Evolutionary conservation across 169 alveolate species (phyloP).

Genomic region (Eimeria necatrix): DNA sequence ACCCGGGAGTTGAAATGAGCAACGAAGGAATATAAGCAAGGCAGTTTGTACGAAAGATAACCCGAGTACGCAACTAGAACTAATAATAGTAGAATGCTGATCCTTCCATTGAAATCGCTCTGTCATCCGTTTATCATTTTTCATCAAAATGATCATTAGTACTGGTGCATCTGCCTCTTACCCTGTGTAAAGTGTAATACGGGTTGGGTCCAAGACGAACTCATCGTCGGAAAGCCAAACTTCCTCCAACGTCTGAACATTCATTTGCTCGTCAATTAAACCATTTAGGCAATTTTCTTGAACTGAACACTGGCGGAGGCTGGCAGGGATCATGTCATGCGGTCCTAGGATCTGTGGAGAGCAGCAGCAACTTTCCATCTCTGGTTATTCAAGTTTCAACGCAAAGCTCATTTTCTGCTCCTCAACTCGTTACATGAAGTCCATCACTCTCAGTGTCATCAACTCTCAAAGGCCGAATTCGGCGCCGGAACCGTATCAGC

Average conservation of each 20-base stretch:
- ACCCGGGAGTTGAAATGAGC: too few species aligned
- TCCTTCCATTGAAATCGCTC: too few species aligned
- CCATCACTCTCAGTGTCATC: conserved; percentile 69
- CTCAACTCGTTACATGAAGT: neutral
- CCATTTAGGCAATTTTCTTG: neutral
- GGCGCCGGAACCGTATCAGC: conserved; percentile 5
- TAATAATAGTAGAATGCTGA: too few species aligned
- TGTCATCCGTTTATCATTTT: too few species aligned
- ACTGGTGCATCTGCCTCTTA: too few species aligned
- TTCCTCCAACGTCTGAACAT: conserved; percentile 77
- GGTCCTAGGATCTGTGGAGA: conserved; percentile 57
- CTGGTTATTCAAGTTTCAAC: too few species aligned
- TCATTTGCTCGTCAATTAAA: conserved; percentile 10
- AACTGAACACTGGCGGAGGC: conserved; percentile 39
- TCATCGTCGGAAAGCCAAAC: conserved; percentile 86
- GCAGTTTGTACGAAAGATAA: too few species aligned
- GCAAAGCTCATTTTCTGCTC: too few species aligned
- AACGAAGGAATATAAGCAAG: too few species aligned
- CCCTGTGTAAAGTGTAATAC: conserved; percentile 85
- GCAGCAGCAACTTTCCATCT: neutral
- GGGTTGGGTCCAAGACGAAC: conserved; percentile 85
- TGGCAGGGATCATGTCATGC: conserved; percentile 64
- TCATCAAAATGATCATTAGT: too few species aligned
- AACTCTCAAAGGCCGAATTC: conserved; percentile 81
- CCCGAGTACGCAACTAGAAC: too few species aligned